Evolutionary conservation across 1,284 basidiomycete species (phyloP).

Genomic region (Porodaedalea pini): DNA sequence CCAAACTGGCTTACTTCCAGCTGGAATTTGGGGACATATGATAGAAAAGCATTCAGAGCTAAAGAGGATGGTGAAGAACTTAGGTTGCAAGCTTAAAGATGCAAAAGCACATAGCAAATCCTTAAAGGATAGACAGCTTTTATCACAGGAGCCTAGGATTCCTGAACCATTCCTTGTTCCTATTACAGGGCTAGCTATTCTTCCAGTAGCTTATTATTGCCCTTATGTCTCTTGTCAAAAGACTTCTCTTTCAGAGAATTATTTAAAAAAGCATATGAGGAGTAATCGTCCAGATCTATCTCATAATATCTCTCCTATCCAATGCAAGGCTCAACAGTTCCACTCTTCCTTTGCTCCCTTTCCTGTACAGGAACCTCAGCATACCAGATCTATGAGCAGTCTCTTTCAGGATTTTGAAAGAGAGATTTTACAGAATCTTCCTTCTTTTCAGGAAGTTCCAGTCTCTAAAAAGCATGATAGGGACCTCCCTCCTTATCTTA

Average conservation of each 20-base stretch:
- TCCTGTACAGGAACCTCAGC: not conserved
- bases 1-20: not conserved
- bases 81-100: not conserved
- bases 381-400: not conserved
- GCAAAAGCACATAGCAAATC: not conserved
- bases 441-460: not conserved
- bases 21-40: not conserved
- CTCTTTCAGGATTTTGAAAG: not conserved
- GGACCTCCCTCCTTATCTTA: not conserved
- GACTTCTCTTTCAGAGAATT: not conserved
- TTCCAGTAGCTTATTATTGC: not conserved
- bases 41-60: not conserved
- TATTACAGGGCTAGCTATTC: not conserved
- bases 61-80: not conserved
- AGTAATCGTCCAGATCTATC: not conserved
- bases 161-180: not conserved
- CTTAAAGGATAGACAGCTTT: not conserved
- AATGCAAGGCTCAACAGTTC: not conserved
- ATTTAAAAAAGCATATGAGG: not conserved
- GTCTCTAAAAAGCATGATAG: not conserved
- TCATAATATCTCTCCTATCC: not conserved
- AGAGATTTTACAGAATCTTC: not conserved
- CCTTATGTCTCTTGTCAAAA: not conserved
- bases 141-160: not conserved
- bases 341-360: not conserved